A percentile compares a stretch with the other conserved stretches of the same genome.
These are phyloP conservation scores for Trichoderma afroharzianum DNA, from an alignment of 2,329 filamentous ascomycete species.

Conservation along the genomic window DNA sequence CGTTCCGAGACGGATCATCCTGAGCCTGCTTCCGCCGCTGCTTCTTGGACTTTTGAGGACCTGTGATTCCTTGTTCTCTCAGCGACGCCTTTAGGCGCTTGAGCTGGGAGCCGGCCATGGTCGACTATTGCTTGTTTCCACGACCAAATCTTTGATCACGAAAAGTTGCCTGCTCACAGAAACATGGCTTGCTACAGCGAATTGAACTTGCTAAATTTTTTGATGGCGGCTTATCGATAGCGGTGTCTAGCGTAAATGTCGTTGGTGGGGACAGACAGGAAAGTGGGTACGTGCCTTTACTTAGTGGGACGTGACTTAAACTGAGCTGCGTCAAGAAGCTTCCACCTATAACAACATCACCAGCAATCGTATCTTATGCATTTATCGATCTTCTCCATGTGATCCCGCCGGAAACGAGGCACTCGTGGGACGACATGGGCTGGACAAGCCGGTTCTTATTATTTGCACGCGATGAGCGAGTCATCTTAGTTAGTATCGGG, in stretches of 20 bases:
- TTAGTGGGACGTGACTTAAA: neutral
- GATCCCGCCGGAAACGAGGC: neutral
- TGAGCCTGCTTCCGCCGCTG: constrained; percentile 74
- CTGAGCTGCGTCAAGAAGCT: constrained; percentile 1
- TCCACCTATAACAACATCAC: neutral
- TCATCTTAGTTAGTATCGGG: constrained; percentile 51
- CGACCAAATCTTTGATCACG: neutral
- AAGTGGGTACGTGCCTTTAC: neutral
- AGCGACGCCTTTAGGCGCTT: constrained; percentile 93
- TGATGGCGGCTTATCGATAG: constrained; percentile 16
- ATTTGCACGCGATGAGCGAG: constrained; percentile 47
- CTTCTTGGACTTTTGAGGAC: constrained; percentile 93
- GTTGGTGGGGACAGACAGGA: neutral
- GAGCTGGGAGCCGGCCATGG: constrained; percentile 92
- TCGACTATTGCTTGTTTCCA: constrained; percentile 22
- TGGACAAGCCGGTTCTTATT: constrained; percentile 29
- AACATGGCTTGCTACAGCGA: neutral
- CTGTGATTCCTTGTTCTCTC: constrained; percentile 82
- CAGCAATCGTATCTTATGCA: neutral
- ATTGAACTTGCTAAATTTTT: constrained; percentile 16
- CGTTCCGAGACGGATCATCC: constrained; percentile 59
- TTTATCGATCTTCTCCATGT: neutral
- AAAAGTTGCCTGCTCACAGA: neutral
- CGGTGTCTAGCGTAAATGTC: neutral
- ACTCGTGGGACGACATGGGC: constrained; percentile 37